phyloP scores from a whole-genome alignment of 495 filamentous ascomycete species.

The Cercophora scortea region DNA sequence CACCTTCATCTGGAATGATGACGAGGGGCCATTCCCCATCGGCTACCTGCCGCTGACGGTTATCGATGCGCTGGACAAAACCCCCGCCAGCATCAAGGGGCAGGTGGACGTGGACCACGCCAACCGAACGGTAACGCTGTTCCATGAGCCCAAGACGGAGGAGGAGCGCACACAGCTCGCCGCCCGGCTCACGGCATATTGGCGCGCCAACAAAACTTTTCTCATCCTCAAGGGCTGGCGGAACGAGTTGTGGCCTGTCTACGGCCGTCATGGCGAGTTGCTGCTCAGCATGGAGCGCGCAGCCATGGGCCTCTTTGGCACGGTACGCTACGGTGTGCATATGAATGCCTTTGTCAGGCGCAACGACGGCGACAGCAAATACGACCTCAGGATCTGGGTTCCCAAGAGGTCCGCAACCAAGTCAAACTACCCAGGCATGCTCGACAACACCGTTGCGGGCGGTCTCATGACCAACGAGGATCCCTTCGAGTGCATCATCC shows the following conservation, averaged over 20 bases:
- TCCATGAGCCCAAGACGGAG: constrained; percentile 21
- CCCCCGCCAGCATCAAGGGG: constrained; percentile 40
- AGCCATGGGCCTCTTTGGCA: constrained; percentile 73
- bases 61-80: constrained; percentile 42
- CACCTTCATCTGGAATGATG: constrained; percentile 44
- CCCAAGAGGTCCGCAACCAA: constrained; percentile 68
- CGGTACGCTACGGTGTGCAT: constrained; percentile 85
- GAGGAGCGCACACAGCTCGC: constrained; percentile 54
- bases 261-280: constrained; percentile 53
- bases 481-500: constrained; percentile 69
- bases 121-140: constrained; percentile 16
- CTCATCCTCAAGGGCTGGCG: constrained; percentile 75
- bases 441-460: constrained; percentile 93
- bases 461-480: constrained; percentile 74
- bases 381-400: constrained; percentile 74
- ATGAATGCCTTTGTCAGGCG: constrained; percentile 64
- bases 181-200: constrained; percentile 49
- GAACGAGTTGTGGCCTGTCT: constrained; percentile 80
- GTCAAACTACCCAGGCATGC: constrained; percentile 75
- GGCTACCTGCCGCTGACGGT: constrained; percentile 57
- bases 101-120: constrained; percentile 45
- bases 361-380: constrained; percentile 32
- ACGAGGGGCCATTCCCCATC: constrained; percentile 41
- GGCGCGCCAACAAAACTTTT: constrained; percentile 58
- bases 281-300: constrained; percentile 73